A percentile compares a stretch with the other conserved stretches of the same genome.
These are phyloP conservation scores for Suhomyces yuchorum DNA, from an alignment of 1,139 yeast genomes.

Conservation along the genomic window DNA sequence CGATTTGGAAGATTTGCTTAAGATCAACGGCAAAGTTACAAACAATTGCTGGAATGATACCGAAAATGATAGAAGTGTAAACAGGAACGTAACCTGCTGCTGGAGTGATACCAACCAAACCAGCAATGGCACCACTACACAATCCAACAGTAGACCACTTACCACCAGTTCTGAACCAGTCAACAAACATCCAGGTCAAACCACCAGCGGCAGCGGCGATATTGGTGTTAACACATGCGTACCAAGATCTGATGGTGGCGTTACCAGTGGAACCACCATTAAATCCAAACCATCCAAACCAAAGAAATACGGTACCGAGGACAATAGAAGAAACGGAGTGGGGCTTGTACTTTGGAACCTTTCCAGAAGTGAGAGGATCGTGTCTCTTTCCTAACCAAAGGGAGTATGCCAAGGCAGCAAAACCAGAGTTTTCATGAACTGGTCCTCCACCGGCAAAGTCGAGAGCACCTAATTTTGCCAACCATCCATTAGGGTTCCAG, in stretches of 20 bases:
- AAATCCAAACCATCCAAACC: constrained; percentile 99
- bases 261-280: constrained; percentile 97
- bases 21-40: constrained; percentile 86
- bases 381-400: constrained; percentile 87
- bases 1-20: constrained; percentile 71
- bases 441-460: constrained; percentile 99
- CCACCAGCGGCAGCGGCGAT: constrained; percentile 93
- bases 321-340: constrained; percentile 88
- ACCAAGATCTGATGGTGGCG: constrained; percentile 88
- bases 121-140: constrained; percentile 92
- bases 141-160: constrained; percentile 95
- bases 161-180: constrained; percentile 83
- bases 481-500: constrained; percentile 94
- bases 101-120: constrained; percentile 94
- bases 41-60: constrained; percentile 72
- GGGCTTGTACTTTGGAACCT: constrained; percentile 86
- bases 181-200: constrained; percentile 89
- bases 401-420: constrained; percentile 93
- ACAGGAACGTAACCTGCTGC: constrained; percentile 96
- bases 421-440: constrained; percentile 93
- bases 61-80: constrained; percentile 83
- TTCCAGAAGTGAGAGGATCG: constrained; percentile 70
- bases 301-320: constrained; percentile 89
- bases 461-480: constrained; percentile 73
- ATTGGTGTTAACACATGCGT: constrained; percentile 90